Conservation (phyloP, 169 alveolate genomes). For the Cryptosporidium felis region DNA sequence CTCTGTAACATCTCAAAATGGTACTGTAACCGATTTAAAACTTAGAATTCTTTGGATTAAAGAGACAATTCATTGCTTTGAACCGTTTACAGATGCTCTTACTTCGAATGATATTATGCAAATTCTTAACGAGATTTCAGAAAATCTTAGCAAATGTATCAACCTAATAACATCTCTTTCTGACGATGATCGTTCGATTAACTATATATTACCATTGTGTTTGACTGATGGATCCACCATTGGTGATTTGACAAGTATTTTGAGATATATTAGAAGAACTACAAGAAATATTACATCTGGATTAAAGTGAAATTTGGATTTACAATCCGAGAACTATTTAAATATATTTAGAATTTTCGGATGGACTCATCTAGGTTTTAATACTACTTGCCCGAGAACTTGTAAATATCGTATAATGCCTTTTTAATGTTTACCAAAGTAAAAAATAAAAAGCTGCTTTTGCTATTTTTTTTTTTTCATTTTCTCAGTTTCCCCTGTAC, state of each 20-base stretch:
- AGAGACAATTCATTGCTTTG: conserved; percentile 54
- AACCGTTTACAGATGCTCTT: conserved; percentile 52
- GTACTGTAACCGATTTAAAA: background rate
- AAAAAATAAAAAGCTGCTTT: too few species aligned
- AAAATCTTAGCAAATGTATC: background rate
- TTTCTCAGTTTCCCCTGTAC: too few species aligned
- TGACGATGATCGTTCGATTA: background rate
- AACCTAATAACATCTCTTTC: background rate
- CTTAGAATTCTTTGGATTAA: conserved; percentile 35
- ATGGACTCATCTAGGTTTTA: too few species aligned
- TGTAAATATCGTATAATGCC: too few species aligned
- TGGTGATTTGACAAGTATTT: conserved; percentile 22
- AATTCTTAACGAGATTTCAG: conserved; percentile 19
- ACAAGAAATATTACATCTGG: conserved; percentile 27
- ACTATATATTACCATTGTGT: background rate
- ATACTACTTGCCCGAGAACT: too few species aligned
- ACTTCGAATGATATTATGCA: conserved; percentile 21
- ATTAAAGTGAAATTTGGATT: too few species aligned
- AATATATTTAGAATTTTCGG: too few species aligned
- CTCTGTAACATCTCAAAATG: background rate
- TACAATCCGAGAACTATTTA: too few species aligned
- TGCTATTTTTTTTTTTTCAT: too few species aligned
- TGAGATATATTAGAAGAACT: conserved; percentile 34
- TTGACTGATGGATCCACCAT: conserved; percentile 6
- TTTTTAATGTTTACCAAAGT: too few species aligned